Conservation (phyloP, 2,329 filamentous ascomycete species). For the Stenocarpella maydis region DNA sequence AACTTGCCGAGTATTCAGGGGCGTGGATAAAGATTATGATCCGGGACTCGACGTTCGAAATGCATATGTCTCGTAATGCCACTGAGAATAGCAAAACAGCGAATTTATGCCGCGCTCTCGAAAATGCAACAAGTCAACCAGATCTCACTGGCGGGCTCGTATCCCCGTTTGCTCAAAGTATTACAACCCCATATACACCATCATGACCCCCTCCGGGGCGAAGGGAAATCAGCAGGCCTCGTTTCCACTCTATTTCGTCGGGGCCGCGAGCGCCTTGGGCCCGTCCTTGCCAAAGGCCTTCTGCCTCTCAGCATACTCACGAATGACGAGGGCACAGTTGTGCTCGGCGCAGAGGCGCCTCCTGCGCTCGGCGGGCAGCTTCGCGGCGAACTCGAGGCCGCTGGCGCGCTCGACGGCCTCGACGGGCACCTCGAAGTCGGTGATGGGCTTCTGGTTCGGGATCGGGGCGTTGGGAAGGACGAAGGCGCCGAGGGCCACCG, state of each 20-base stretch:
- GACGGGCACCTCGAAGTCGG: slow-evolving; percentile 93
- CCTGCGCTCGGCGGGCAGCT: slow-evolving; percentile 76
- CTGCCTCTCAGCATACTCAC: slow-evolving; percentile 74
- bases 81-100: not conserved
- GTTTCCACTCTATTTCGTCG: not conserved
- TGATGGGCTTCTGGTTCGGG: slow-evolving; percentile 83
- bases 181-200: not conserved
- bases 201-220: not conserved
- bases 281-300: slow-evolving; percentile 61
- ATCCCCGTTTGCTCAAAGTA: not conserved
- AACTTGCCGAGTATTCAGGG: not conserved
- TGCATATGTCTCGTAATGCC: slow-evolving; percentile 13
- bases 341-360: slow-evolving; percentile 86
- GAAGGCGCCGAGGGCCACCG: slow-evolving; percentile 91
- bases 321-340: slow-evolving; percentile 82
- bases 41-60: not conserved
- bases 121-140: slow-evolving; percentile 18
- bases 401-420: slow-evolving; percentile 92
- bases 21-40: not conserved
- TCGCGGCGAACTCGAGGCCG: slow-evolving; percentile 87
- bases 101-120: slow-evolving; percentile 23
- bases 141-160: not conserved
- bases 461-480: slow-evolving; percentile 93
- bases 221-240: not conserved
- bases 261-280: slow-evolving; percentile 30